phyloP scores from a whole-genome alignment of 75 land plant genomes.

The Picea sitchensis region DNA sequence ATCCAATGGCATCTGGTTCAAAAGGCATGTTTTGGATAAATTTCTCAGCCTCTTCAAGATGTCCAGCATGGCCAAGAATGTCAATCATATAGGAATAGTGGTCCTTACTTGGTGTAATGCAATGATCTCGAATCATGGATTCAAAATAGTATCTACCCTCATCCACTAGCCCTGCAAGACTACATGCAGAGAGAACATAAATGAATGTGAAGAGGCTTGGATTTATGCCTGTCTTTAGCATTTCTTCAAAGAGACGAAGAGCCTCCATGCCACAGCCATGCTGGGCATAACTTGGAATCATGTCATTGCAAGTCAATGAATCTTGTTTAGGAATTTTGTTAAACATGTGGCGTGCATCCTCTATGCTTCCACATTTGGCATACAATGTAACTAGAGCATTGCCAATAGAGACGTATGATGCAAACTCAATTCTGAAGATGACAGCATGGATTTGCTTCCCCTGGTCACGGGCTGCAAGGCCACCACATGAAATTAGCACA shows the following conservation, averaged over 20 bases:
- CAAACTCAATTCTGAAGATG: constrained; percentile 34
- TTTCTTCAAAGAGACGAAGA: constrained; percentile 32
- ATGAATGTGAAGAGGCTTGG: constrained; percentile 57
- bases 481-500: constrained; percentile 53
- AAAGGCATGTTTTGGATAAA: constrained; percentile 16
- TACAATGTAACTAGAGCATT: constrained; percentile 61
- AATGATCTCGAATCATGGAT: constrained; percentile 30
- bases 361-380: constrained; percentile 56
- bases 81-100: constrained; percentile 61
- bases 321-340: constrained; percentile 45
- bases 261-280: constrained; percentile 53
- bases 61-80: constrained; percentile 48
- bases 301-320: constrained; percentile 48
- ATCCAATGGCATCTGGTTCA: too few species aligned
- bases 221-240: constrained; percentile 31
- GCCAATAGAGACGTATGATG: constrained; percentile 38
- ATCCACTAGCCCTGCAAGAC: constrained; percentile 50
- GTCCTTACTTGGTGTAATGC: constrained; percentile 32
- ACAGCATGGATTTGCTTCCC: constrained; percentile 55
- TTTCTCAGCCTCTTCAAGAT: constrained; percentile 35
- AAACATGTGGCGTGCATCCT: constrained; percentile 43
- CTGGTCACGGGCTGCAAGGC: constrained; percentile 35
- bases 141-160: constrained; percentile 37
- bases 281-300: constrained; percentile 56
- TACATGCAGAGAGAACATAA: constrained; percentile 61